Conservation (phyloP, 352 stramenopile genomes). For the Phytophthora litchii region DNA sequence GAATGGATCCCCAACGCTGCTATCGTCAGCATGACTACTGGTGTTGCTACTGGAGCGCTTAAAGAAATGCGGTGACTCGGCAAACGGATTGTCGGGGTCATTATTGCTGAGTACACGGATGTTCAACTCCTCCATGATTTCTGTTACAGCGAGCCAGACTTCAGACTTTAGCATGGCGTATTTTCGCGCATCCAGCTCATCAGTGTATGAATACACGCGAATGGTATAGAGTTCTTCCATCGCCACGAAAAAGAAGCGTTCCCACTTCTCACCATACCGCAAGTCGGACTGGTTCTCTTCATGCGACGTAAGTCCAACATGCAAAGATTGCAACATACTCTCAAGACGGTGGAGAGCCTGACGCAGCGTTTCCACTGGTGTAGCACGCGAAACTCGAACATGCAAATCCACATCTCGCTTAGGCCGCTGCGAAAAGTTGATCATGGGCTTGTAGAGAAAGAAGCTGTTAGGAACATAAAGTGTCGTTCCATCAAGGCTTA, state of each 20-base stretch:
- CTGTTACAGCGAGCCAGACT: slow-evolving; percentile 88
- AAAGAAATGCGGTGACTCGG: slow-evolving; percentile 40
- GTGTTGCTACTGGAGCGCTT: slow-evolving; percentile 31
- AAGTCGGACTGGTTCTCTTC: slow-evolving; percentile 85
- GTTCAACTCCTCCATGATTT: slow-evolving; percentile 87
- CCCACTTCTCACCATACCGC: slow-evolving; percentile 81
- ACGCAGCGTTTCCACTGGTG: slow-evolving; percentile 64
- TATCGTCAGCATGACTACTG: slow-evolving; percentile 26
- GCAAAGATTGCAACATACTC: slow-evolving; percentile 81
- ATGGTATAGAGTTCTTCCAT: slow-evolving; percentile 88
- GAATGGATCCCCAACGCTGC: slow-evolving; percentile 51
- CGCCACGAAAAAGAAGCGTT: slow-evolving; percentile 85
- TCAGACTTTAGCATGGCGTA: slow-evolving; percentile 91
- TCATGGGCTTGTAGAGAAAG: slow-evolving; percentile 91
- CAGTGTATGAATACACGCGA: slow-evolving; percentile 87
- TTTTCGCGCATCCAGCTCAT: slow-evolving; percentile 86
- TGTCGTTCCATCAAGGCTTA: slow-evolving; percentile 83
- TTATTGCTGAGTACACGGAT: slow-evolving; percentile 61
- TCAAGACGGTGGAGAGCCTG: slow-evolving; percentile 66
- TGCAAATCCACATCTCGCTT: slow-evolving; percentile 85
- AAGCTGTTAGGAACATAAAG: slow-evolving; percentile 89
- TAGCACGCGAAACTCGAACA: slow-evolving; percentile 62
- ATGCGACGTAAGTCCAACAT: slow-evolving; percentile 86
- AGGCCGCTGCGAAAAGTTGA: slow-evolving; percentile 86
- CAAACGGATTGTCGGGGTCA: slow-evolving; percentile 43